Base-by-base conservation (phyloP, 805 yeast genomes). In the Pichia heedii region DNA sequence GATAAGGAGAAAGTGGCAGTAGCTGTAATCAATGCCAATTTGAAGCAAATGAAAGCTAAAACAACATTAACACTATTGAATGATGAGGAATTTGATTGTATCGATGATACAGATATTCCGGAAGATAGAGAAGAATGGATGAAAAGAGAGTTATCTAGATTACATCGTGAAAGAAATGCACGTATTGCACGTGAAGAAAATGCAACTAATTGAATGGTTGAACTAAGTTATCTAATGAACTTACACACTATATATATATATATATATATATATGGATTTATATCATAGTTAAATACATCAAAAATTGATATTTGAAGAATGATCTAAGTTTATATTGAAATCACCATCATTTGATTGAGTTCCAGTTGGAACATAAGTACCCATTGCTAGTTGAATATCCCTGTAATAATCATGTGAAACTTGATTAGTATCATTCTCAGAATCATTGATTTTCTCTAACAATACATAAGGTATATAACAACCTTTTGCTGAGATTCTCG, bases 401-500 rank as follows among this genome's bases (percentile, higher is more conserved):
- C 37, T 44, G 24, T 49, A 48, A 16, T 40, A 35, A 24, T 47
- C 50, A 20, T 38, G 45, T 16, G n/a, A 6, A 8, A 16, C 5
- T 10, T 22, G n/a, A 12, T 36, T 22, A 8, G 15, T 22, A 13
- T 19, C 32, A 21, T 37, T 40, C 2, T 33, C 15, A 5, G 32
- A 19, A 11, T 5, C 9, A 18, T 30, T 36, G 6, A 34, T 35
- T 12, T 33, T 22, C 19, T 53, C 54, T 3, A 54, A 36, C 22
- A 59, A 39, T 12, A 52, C 41, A 38, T 57, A 55, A 0, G 79
- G 79, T 36, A 67, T 67, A 52, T 68, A 72, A 48, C 71, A 58
- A 34, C 52, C 52, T 1, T 50, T 47, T 42, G 60, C 50, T 1
- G 51, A 44, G 21, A 73, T 43, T 3, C 51, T 20, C 1, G 83